These are phyloP conservation scores for Phytopythium montanum DNA, from an alignment of 352 stramenopile species.

Conservation along the genomic window DNA sequence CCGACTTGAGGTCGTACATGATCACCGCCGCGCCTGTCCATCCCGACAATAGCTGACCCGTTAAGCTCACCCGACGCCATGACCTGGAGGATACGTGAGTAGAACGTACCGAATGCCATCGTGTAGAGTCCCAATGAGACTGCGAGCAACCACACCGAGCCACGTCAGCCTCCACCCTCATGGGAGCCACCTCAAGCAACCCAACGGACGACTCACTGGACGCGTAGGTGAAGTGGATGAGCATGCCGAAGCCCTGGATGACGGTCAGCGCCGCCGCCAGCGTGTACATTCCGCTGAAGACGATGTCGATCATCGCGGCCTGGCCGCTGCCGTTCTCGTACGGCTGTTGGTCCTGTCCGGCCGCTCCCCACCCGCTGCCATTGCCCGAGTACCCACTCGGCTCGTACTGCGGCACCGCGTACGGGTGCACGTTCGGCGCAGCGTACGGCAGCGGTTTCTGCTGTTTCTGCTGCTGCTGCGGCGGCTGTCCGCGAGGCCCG, in stretches of 20 bases:
- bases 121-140: conserved; percentile 77
- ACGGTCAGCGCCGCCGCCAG: conserved; percentile 75
- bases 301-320: conserved; percentile 65
- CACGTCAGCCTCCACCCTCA: conserved; percentile 5
- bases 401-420: conserved; percentile 78
- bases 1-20: conserved; percentile 82
- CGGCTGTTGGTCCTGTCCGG: conserved; percentile 24
- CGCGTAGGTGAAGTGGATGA: conserved; percentile 63
- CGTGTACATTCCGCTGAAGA: conserved; percentile 87
- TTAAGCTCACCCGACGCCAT: not conserved
- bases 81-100: not conserved
- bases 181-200: no score
- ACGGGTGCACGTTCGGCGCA: conserved; percentile 76
- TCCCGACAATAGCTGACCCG: not conserved
- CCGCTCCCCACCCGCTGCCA: conserved; percentile 35
- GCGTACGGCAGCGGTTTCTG: conserved; percentile 53
- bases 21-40: conserved; percentile 58
- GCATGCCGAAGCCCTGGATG: conserved; percentile 84
- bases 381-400: conserved; percentile 47
- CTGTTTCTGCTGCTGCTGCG: conserved; percentile 20
- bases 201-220: conserved; percentile 27
- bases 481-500: conserved; percentile 6
- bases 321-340: conserved; percentile 40
- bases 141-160: conserved; percentile 13
- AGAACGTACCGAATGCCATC: conserved; percentile 71